Conservation (phyloP, 176 grass and related monocot genomes). For the Phoenix roebelenii region DNA sequence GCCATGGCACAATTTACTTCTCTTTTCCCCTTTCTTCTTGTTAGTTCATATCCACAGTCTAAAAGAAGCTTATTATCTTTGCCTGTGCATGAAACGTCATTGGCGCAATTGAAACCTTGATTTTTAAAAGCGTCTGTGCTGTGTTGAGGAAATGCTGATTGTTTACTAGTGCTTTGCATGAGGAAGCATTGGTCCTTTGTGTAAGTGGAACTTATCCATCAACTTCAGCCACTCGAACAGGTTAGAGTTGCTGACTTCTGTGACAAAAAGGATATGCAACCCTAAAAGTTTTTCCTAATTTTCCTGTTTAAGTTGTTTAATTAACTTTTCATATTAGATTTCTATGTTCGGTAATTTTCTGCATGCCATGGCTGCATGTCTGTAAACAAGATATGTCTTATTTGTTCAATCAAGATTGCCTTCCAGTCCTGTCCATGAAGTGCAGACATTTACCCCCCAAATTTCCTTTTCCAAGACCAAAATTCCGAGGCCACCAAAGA, state of each 20-base stretch:
- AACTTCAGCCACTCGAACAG: slow-evolving; percentile 15
- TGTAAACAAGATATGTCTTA: no score
- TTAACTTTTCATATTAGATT: no score
- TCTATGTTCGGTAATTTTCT: no score
- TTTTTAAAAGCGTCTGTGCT: slow-evolving; percentile 37
- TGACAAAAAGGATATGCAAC: neutral
- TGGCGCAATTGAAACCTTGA: slow-evolving; percentile 20
- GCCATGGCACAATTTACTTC: slow-evolving; percentile 15
- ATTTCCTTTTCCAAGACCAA: no score
- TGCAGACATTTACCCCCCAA: no score
- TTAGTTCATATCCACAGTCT: slow-evolving; percentile 43
- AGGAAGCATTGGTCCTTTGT: slow-evolving; percentile 53
- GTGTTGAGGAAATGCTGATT: slow-evolving; percentile 55
- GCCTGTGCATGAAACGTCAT: slow-evolving; percentile 18
- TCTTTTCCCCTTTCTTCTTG: slow-evolving; percentile 51
- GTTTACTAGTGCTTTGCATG: slow-evolving; percentile 28
- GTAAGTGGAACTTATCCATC: slow-evolving; percentile 29
- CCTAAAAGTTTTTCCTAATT: neutral
- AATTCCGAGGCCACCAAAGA: no score
- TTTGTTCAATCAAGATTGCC: no score
- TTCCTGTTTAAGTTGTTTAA: no score
- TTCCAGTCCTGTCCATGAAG: no score
- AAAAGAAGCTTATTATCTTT: slow-evolving; percentile 43
- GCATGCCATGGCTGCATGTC: no score
- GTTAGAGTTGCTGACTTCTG: slow-evolving; percentile 6